Evolutionary conservation across 2,329 filamentous ascomycete genomes (phyloP).

Genomic region (Colletotrichum lentis): DNA sequence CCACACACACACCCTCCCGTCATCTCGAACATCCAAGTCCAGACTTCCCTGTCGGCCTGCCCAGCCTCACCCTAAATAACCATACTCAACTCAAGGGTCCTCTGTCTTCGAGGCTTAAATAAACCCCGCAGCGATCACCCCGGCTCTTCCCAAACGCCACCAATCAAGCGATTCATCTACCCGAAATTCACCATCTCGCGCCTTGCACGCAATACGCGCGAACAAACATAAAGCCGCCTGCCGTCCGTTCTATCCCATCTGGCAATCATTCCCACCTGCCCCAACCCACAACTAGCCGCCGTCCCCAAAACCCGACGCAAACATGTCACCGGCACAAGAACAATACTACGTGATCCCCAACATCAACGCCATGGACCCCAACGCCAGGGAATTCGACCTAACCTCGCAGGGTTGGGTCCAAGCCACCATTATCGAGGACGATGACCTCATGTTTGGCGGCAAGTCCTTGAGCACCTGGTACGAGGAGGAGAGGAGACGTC

Average conservation of each 20-base stretch:
- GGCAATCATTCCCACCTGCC: neutral
- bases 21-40: conserved; percentile 26
- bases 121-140: conserved; percentile 28
- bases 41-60: conserved; percentile 31
- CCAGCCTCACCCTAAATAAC: neutral
- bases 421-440: conserved; percentile 66
- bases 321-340: conserved; percentile 35
- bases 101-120: conserved; percentile 28
- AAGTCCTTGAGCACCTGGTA: conserved; percentile 68
- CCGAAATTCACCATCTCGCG: conserved; percentile 27
- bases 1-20: conserved; percentile 15
- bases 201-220: conserved; percentile 1
- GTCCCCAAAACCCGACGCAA: conserved; percentile 15
- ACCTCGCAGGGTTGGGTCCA: conserved; percentile 57
- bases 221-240: conserved; percentile 30
- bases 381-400: conserved; percentile 48
- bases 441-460: conserved; percentile 68
- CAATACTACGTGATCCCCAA: conserved; percentile 47
- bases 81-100: conserved; percentile 13
- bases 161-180: conserved; percentile 26
- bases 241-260: conserved; percentile 26
- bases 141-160: conserved; percentile 28
- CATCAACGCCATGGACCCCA: conserved; percentile 46
- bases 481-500: conserved; percentile 63
- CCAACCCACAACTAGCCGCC: conserved; percentile 20